Conservation (phyloP, 495 filamentous ascomycete genomes). For the Hypoxylon fragiforme region DNA sequence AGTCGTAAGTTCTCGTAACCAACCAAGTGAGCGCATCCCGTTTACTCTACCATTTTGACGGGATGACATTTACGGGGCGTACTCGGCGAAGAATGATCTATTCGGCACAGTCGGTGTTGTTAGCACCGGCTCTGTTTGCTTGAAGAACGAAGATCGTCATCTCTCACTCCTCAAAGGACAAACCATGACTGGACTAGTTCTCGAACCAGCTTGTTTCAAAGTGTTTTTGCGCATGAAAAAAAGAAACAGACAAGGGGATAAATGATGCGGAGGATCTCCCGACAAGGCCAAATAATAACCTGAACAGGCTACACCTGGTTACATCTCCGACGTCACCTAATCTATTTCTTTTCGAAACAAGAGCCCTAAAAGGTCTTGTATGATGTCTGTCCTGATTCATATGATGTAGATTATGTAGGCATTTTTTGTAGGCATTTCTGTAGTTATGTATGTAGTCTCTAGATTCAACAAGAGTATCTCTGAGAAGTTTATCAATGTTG, state of each 20-base stretch:
- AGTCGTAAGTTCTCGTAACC: too few relatives aligned
- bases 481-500: too few relatives aligned
- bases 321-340: slow-evolving; percentile 30
- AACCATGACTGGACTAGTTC: slow-evolving; percentile 11
- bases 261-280: slow-evolving; percentile 34
- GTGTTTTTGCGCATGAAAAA: too few relatives aligned
- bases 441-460: too few relatives aligned
- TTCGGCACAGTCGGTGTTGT: neutral
- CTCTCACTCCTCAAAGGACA: slow-evolving; percentile 1
- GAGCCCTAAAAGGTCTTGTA: neutral
- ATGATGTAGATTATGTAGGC: neutral
- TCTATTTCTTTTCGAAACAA: slow-evolving; percentile 7
- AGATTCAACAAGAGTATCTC: too few relatives aligned
- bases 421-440: too few relatives aligned
- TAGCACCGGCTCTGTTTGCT: slow-evolving; percentile 11
- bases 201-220: slow-evolving; percentile 25
- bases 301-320: slow-evolving; percentile 14
- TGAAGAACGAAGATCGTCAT: slow-evolving; percentile 21
- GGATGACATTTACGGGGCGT: neutral
- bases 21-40: too few relatives aligned
- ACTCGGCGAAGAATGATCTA: neutral
- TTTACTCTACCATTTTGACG: too few relatives aligned
- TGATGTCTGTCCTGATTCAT: neutral
- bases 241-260: slow-evolving; percentile 8
- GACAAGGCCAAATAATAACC: slow-evolving; percentile 25